Base-by-base conservation (phyloP, 495 filamentous ascomycete species). In the Podospora tetraspora region DNA sequence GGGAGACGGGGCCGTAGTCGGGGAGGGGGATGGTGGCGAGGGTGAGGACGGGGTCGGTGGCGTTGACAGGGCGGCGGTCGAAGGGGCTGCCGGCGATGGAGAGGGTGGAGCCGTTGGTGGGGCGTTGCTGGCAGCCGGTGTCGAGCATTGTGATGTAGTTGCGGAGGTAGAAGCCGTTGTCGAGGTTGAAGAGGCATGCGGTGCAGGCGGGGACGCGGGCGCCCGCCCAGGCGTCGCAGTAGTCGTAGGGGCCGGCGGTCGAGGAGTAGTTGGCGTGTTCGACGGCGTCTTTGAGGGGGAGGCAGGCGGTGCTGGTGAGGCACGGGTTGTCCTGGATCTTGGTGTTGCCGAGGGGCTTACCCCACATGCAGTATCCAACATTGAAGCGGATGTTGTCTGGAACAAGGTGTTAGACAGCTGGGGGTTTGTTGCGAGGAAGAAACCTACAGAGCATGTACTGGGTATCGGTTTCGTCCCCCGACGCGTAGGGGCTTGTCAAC, bases 1-100 rank as follows among this genome's bases (percentile, higher is more conserved):
- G 76, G 6, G 76, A 78, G 16, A 87, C 69, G 0, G 83, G 79
- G 12, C 81, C 79, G 19, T 76, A 75, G 64, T 76, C 73, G 0
- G 75, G 52, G 8, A 67, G 57, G 0, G 72, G 73, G 19, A 75
- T 30, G 22, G 67, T 69, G 5, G 70, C 68, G 23, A 70, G 73
- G 12, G 73, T 79, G 4, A 74, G 73, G 9, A 75, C 69, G 3
- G 84, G 82, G 9, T 71, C 76, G 21, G 79, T 81, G 59, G 79
- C 77, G 27, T 80, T 80, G 30, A 84, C 74, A 0, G 78, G 75
- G 29, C 68, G 66, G 10, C 63, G 66, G 32, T 81, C 79, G 57
- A 92, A 87, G 3, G 87, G 74, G 29, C 79, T 71, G 34, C 84
- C 82, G 13, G 76, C 60, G n/a, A 86, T 63, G 11, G 80, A 79